A percentile compares a stretch with the other conserved stretches of the same genome.
Evolutionary conservation across 1,284 basidiomycete species (phyloP).

Genomic region (Cryptococcus depauperatus): DNA sequence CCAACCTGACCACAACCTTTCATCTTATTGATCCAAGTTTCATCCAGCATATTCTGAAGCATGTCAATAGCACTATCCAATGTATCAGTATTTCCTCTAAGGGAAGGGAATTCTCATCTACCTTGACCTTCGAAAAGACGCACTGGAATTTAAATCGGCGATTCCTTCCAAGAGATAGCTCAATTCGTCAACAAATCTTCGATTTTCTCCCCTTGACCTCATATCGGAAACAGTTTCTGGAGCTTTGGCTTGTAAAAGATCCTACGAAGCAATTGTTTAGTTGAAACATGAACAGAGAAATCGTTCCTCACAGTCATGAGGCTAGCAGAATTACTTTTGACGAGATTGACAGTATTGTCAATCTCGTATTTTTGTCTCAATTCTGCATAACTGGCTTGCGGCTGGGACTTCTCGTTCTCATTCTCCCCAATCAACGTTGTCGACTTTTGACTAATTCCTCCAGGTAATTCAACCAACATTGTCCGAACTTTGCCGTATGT

Average conservation of each 20-base stretch:
- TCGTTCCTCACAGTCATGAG: constrained; percentile 14
- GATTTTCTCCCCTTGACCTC: constrained; percentile 40
- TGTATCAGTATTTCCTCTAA: background rate
- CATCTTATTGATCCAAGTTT: constrained; percentile 32
- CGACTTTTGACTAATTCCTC: background rate
- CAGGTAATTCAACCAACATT: constrained; percentile 13
- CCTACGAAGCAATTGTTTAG: constrained; percentile 5
- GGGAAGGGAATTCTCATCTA: constrained; percentile 4
- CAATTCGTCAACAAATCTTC: constrained; percentile 41
- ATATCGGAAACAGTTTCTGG: constrained; percentile 39
- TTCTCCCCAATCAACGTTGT: background rate
- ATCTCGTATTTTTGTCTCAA: constrained; percentile 37
- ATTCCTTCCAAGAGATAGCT: constrained; percentile 35
- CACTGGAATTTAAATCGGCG: constrained; percentile 11
- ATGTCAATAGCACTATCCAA: constrained; percentile 32
- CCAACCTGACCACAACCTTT: constrained; percentile 37
- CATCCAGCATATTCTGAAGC: constrained; percentile 31
- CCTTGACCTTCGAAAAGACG: constrained; percentile 27
- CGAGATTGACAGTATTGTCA: constrained; percentile 20
- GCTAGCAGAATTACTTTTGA: constrained; percentile 14
- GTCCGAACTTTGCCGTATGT: constrained; percentile 31
- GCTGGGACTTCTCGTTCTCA: constrained; percentile 7
- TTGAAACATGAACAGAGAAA: too few relatives aligned
- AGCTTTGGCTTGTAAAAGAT: constrained; percentile 24
- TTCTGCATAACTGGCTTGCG: constrained; percentile 34